These are phyloP conservation scores for Mucuna pruriens DNA, from an alignment of 306 rosid genomes.

Conservation along the genomic window DNA sequence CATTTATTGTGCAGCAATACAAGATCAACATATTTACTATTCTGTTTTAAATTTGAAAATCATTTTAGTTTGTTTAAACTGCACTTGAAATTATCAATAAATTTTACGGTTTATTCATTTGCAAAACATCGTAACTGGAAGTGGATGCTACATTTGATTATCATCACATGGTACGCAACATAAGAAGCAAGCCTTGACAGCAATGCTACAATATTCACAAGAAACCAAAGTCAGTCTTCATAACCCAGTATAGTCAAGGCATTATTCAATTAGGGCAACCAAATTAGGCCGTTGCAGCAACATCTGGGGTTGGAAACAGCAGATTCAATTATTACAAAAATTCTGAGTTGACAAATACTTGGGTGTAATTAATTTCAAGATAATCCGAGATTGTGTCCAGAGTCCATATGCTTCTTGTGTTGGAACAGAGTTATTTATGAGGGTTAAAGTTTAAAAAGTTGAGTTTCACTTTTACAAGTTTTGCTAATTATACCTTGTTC, in stretches of 20 bases:
- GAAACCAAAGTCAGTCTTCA: not conserved
- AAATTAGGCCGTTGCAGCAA: slow-evolving; percentile 20
- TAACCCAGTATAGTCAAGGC: slow-evolving; percentile 10
- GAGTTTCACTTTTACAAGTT: slow-evolving; percentile 30
- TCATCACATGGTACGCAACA: slow-evolving; percentile 19
- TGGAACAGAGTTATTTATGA: not conserved
- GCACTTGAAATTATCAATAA: not conserved
- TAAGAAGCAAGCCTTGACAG: slow-evolving; percentile 10
- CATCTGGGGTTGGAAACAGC: slow-evolving; percentile 6
- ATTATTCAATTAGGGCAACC: too few species aligned
- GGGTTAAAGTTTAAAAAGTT: not conserved
- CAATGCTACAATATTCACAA: not conserved
- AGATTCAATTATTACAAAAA: too few species aligned
- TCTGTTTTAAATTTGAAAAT: not conserved
- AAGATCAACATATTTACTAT: not conserved
- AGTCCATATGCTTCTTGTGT: slow-evolving; percentile 43
- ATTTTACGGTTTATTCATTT: not conserved
- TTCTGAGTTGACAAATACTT: too few species aligned
- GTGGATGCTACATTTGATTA: not conserved
- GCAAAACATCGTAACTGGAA: not conserved
- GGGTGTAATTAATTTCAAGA: too few species aligned
- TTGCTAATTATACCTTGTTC: slow-evolving; percentile 77
- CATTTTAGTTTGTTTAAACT: not conserved
- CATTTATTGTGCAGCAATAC: not conserved
- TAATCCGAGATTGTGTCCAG: slow-evolving; percentile 49